Evolutionary conservation across 495 filamentous ascomycete species (phyloP), one percentile per base, ranked within the genome.

Genomic region (Aspergillus steynii): DNA sequence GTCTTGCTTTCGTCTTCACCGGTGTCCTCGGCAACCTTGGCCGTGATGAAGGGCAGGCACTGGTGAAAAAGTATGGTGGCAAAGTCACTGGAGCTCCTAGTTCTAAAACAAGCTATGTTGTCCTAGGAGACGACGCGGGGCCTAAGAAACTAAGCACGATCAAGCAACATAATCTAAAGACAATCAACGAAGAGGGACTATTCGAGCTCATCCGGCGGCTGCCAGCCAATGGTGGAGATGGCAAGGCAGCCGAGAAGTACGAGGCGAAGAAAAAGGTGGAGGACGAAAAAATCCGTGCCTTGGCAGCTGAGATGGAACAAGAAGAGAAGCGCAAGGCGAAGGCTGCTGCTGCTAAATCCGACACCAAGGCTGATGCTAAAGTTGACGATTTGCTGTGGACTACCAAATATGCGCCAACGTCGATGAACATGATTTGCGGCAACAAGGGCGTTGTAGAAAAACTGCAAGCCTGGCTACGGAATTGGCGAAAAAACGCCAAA

Each of bases 1-100:
- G 95, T n/a, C 78, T 98, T 60, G 86, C 87, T 0, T 99, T 99
- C 66, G 95, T 99, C n/a, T 99, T 99, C 62, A 98, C 95, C 14
- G 95, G 95, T 27, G 77, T 96, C 25, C 80, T 97, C 32, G 83
- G 90, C 45, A 87, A 83, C 0, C 78, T 97, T 51, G 88, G 87
- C 29, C 86, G 95, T 56, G 90, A 93, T n/a, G 91, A 96, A 59
- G 96, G 88, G 28, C 90, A 94, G 61, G 85, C 83, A 32, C 77
- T 99, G 5, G 91, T 98, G 27, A 98, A 98, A 70, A 85, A 88
- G 58, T 91, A 97, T 74, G 96, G 95, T 48, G 95, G 96, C 26
- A 97, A 96, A 73, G 86, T 96, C 46, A 96, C 89, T 10, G 73
- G 72, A n/a, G 88, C 84, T 1, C 95, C 95, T 34, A 97, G 92